Conservation (phyloP, 192 early-diverging fungal genomes). For the Rhizophagus prolifer region DNA sequence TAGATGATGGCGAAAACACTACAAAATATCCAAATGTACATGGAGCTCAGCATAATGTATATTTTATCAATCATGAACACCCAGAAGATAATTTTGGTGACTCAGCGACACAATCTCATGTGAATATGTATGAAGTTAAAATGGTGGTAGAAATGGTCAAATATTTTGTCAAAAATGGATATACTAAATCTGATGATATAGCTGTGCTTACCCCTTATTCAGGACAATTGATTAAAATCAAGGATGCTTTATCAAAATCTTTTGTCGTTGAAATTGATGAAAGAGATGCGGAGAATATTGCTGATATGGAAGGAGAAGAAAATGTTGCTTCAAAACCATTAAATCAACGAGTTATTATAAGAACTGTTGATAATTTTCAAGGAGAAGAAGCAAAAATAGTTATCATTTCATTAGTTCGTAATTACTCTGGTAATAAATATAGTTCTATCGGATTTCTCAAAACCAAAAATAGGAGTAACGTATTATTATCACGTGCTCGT, state of each 20-base stretch:
- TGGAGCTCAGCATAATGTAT: slow-evolving; percentile 36
- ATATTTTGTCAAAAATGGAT: slow-evolving; percentile 54
- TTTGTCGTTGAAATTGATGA: slow-evolving; percentile 29
- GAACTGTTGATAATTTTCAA: slow-evolving; percentile 48
- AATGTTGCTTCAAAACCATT: neutral
- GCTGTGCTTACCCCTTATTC: slow-evolving; percentile 37
- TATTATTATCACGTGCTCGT: slow-evolving; percentile 41
- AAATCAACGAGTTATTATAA: slow-evolving; percentile 31
- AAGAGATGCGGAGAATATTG: slow-evolving; percentile 30
- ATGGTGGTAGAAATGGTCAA: slow-evolving; percentile 33
- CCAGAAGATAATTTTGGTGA: slow-evolving; percentile 40
- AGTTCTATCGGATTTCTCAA: slow-evolving; percentile 55
- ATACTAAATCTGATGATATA: slow-evolving; percentile 45
- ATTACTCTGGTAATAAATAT: slow-evolving; percentile 23
- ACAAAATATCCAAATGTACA: slow-evolving; percentile 38
- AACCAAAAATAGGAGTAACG: slow-evolving; percentile 55
- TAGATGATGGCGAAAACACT: slow-evolving; percentile 33
- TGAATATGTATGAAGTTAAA: slow-evolving; percentile 48
- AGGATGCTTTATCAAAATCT: slow-evolving; percentile 30
- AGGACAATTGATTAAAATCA: slow-evolving; percentile 44
- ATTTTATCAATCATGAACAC: slow-evolving; percentile 38
- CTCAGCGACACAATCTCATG: slow-evolving; percentile 43
- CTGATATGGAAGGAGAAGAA: slow-evolving; percentile 22
- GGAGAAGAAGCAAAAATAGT: slow-evolving; percentile 22
- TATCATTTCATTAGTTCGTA: slow-evolving; percentile 46